phyloP scores from a whole-genome alignment of 2,329 filamentous ascomycete genomes.

The Scedosporium dehoogii region DNA sequence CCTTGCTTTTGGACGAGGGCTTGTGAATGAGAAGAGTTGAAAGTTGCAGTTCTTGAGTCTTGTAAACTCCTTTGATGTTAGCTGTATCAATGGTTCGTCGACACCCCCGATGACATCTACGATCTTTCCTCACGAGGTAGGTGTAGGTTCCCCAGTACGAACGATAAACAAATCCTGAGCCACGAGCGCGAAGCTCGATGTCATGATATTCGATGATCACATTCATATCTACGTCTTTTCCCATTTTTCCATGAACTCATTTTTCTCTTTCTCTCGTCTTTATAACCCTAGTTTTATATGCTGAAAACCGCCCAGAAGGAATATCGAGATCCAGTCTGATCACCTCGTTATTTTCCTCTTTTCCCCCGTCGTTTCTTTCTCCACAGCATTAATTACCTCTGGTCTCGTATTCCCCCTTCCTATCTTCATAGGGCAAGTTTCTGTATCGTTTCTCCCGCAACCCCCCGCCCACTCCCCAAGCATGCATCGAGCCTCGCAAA shows the following conservation, averaged over 20 bases:
- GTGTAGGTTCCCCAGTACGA: too few species aligned
- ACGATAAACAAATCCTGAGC: too few species aligned
- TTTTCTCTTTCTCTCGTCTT: neutral
- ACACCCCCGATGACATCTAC: too few species aligned
- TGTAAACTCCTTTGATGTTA: too few species aligned
- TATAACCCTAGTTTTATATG: neutral
- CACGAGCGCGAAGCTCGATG: too few species aligned
- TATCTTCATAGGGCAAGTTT: neutral
- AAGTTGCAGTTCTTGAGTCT: too few species aligned
- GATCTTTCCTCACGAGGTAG: too few species aligned
- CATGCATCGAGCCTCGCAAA: neutral
- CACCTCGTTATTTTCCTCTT: neutral
- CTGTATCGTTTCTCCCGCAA: neutral
- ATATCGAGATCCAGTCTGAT: neutral
- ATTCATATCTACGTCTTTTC: neutral
- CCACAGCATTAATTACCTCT: neutral
- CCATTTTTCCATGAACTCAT: neutral
- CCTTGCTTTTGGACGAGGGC: too few species aligned
- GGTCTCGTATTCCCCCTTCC: neutral
- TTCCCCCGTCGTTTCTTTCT: neutral
- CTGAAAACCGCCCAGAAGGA: neutral
- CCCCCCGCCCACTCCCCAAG: too few species aligned
- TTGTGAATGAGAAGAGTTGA: too few species aligned
- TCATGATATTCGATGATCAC: too few species aligned
- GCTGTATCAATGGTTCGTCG: too few species aligned